Evolutionary conservation across 495 filamentous ascomycete genomes (phyloP).

Genomic region (Hyaloscypha variabilis): DNA sequence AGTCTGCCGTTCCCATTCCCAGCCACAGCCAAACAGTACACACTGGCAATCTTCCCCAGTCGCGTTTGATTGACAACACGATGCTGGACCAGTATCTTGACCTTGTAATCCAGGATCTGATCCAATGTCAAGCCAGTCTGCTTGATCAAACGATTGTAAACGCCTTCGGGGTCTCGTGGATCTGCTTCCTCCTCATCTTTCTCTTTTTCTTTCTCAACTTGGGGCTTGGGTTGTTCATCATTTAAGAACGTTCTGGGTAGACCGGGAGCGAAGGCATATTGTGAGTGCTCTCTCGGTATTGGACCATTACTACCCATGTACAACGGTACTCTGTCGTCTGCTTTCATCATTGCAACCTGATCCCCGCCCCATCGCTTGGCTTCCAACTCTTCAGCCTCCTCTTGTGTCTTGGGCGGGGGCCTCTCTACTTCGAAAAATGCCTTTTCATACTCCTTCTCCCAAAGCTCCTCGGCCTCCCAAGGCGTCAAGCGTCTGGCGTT

Average conservation of each 20-base stretch:
- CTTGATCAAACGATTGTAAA: conserved; percentile 55
- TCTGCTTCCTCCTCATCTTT: conserved; percentile 45
- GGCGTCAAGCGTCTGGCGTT: conserved; percentile 61
- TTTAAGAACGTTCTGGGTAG: conserved; percentile 17
- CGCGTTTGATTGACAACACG: conserved; percentile 90
- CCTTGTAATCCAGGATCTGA: conserved; percentile 55
- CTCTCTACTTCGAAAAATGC: background rate
- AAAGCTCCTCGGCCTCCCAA: conserved; percentile 8
- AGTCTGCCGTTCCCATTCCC: conserved; percentile 85
- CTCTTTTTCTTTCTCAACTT: conserved; percentile 44
- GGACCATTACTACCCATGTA: conserved; percentile 29
- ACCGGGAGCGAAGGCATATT: conserved; percentile 10
- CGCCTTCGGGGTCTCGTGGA: conserved; percentile 48
- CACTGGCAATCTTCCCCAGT: conserved; percentile 82
- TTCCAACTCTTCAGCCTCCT: conserved; percentile 43
- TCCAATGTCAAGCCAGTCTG: conserved; percentile 65
- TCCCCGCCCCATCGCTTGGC: conserved; percentile 28
- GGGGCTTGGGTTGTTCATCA: conserved; percentile 3
- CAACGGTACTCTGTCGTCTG: conserved; percentile 3
- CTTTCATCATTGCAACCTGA: conserved; percentile 13
- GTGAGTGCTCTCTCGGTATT: conserved; percentile 13
- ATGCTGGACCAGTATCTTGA: conserved; percentile 70
- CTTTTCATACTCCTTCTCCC: background rate
- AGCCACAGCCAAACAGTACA: conserved; percentile 73
- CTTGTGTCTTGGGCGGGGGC: conserved; percentile 16